phyloP scores from a whole-genome alignment of 2,329 filamentous ascomycete species.

The Penicillium thymicola region DNA sequence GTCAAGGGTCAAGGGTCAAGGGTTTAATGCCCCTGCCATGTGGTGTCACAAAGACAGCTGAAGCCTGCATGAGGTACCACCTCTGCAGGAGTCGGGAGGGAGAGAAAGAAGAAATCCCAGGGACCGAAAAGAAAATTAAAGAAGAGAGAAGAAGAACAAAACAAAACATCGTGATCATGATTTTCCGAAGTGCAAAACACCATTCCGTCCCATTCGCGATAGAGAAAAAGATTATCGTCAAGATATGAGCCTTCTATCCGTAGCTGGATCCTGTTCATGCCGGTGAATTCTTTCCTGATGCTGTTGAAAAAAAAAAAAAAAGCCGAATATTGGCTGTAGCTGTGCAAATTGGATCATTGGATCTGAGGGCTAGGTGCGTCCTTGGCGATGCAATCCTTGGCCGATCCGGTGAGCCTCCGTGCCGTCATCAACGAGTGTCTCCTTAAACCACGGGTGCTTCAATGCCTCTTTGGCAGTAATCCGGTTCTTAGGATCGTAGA shows the following conservation, averaged over 20 bases:
- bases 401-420: conserved; percentile 62
- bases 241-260: conserved; percentile 24
- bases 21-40: background rate
- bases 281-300: conserved; percentile 7
- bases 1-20: background rate
- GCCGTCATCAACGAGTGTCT: conserved; percentile 62
- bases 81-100: background rate
- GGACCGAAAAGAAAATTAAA: conserved; percentile 1
- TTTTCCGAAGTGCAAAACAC: conserved; percentile 23
- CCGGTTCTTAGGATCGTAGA: conserved; percentile 63
- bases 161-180: conserved; percentile 24
- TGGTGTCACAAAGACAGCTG: conserved; percentile 2
- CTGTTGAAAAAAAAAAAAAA: background rate
- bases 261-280: conserved; percentile 20
- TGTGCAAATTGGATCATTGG: background rate
- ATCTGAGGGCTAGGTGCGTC: conserved; percentile 14
- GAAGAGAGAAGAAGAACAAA: conserved; percentile 10
- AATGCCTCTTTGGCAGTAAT: conserved; percentile 64
- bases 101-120: background rate
- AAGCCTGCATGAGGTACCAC: conserved; percentile 1
- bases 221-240: conserved; percentile 20
- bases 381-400: conserved; percentile 38
- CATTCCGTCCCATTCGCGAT: conserved; percentile 18
- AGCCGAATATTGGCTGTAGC: conserved; percentile 5
- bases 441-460: conserved; percentile 65